Conservation (phyloP, 225 moss, liverwort and hornwort genomes). For the Neckera pumila region DNA sequence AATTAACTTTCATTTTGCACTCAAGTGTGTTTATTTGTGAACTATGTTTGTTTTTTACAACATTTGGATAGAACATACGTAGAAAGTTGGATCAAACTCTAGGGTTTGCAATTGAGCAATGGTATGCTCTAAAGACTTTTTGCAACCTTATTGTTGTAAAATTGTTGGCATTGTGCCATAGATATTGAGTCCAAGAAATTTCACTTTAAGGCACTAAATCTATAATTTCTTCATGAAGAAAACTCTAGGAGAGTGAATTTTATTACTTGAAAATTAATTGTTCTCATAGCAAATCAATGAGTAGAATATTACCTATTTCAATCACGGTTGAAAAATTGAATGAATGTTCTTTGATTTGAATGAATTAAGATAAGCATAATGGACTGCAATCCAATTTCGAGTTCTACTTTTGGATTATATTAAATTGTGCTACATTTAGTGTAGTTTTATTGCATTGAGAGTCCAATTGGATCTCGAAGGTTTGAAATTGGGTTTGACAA, state of each 20-base stretch:
- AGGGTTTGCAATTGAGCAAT: background rate
- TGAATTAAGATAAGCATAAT: too few species aligned
- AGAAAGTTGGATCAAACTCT: background rate
- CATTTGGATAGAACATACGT: background rate
- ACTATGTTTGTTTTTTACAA: background rate
- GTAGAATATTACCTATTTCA: background rate
- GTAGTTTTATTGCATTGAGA: too few species aligned
- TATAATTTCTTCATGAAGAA: background rate
- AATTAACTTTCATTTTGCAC: background rate
- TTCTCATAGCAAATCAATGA: accelerated
- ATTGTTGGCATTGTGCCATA: accelerated
- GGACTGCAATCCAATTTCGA: background rate
- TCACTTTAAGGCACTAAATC: background rate
- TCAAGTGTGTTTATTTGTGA: background rate
- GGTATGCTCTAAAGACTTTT: background rate
- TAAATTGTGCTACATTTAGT: accelerated
- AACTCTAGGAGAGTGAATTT: background rate
- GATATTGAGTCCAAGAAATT: background rate
- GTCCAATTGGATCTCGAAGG: accelerated
- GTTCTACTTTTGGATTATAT: background rate
- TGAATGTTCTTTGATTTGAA: background rate
- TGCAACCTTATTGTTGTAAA: background rate
- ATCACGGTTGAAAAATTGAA: background rate
- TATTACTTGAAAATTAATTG: background rate
- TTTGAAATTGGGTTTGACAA: background rate